phyloP scores from a whole-genome alignment of 148 eudicot genomes.

The Euryodendron excelsum region DNA sequence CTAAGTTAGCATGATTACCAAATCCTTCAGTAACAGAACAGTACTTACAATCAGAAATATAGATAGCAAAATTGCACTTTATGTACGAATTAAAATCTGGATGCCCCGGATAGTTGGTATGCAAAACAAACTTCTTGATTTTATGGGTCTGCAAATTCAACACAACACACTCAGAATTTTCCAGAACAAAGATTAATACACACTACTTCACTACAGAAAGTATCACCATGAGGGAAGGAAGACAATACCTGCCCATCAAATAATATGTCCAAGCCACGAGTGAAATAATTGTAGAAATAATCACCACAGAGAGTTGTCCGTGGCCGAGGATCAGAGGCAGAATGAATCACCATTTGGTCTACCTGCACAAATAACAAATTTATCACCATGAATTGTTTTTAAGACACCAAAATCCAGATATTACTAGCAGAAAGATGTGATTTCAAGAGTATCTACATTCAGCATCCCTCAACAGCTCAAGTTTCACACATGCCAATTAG shows the following conservation, averaged over 20 bases:
- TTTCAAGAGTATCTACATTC: neutral
- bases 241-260: constrained; percentile 90
- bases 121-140: constrained; percentile 91
- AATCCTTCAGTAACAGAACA: constrained; percentile 9
- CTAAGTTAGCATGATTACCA: neutral
- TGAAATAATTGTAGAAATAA: constrained; percentile 88
- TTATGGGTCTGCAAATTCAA: constrained; percentile 74
- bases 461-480: neutral
- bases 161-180: constrained; percentile 14
- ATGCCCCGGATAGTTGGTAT: constrained; percentile 95
- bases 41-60: constrained; percentile 65
- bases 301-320: constrained; percentile 91
- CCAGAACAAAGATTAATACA: neutral
- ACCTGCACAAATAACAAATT: constrained; percentile 47
- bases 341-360: constrained; percentile 99
- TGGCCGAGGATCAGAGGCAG: constrained; percentile 86
- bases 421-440: neutral
- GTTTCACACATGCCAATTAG: neutral
- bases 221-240: neutral
- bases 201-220: neutral
- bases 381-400: neutral
- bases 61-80: constrained; percentile 89
- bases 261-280: constrained; percentile 94
- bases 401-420: neutral
- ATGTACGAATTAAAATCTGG: constrained; percentile 94